Evolutionary conservation across 2,329 filamentous ascomycete species (phyloP).

Genomic region (Rosellinia necatrix): DNA sequence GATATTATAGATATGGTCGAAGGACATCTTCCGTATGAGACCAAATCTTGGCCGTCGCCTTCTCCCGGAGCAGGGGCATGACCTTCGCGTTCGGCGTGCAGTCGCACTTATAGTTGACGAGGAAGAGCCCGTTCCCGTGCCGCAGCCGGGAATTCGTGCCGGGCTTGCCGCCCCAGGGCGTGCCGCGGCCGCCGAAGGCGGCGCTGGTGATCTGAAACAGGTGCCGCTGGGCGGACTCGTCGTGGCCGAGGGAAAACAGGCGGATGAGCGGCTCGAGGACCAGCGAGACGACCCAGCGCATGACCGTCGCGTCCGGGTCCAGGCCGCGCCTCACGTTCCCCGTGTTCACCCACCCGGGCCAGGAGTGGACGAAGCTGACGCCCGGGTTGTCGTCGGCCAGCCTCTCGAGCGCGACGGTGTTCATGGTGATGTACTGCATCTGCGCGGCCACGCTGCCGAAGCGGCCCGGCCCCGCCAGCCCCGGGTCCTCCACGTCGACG

Average conservation of each 20-base stretch:
- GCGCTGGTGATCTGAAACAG: constrained; percentile 45
- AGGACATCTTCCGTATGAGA: constrained; percentile 43
- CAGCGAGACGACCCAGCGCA: constrained; percentile 41
- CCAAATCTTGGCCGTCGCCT: constrained; percentile 39
- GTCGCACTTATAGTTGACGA: constrained; percentile 42
- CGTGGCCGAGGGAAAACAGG: constrained; percentile 37
- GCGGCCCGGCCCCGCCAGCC: constrained; percentile 41
- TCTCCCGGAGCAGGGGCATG: constrained; percentile 38
- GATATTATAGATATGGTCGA: constrained; percentile 23
- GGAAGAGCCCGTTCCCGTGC: constrained; percentile 39
- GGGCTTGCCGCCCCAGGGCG: constrained; percentile 39
- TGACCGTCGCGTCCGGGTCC: constrained; percentile 34
- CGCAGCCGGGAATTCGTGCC: constrained; percentile 39
- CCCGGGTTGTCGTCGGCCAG: constrained; percentile 16
- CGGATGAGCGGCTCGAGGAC: constrained; percentile 41
- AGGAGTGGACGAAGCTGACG: constrained; percentile 34
- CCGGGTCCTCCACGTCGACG: constrained; percentile 43
- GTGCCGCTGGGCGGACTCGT: constrained; percentile 43
- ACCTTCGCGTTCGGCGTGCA: constrained; percentile 41
- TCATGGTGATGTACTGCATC: constrained; percentile 40
- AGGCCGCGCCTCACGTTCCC: constrained; percentile 41
- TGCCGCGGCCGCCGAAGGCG: constrained; percentile 43
- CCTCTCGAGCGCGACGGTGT: constrained; percentile 32
- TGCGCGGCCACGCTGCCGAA: constrained; percentile 40
- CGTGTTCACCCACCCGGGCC: constrained; percentile 44